phyloP scores from a whole-genome alignment of 768 basidiomycete genomes.

The Russula dissimulans region DNA sequence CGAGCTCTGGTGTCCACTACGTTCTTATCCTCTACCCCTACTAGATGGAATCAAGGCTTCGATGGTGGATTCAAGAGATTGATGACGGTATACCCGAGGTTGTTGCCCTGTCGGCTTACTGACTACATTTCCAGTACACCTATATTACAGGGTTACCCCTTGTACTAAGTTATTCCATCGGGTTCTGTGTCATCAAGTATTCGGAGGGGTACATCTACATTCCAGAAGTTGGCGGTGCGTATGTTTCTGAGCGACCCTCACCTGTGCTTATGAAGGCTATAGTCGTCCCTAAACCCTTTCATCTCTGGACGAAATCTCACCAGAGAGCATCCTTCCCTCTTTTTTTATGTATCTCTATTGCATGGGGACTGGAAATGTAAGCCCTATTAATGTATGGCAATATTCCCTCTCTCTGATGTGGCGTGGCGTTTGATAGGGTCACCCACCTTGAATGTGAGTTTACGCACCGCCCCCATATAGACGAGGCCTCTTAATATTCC shows the following conservation, averaged over 20 bases:
- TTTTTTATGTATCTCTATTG: too few relatives aligned
- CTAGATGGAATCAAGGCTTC: constrained; percentile 59
- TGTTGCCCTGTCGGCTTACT: background rate
- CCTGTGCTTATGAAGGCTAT: background rate
- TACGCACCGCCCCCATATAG: too few relatives aligned
- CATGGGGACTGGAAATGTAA: too few relatives aligned
- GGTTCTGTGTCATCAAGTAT: constrained; percentile 20
- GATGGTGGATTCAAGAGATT: constrained; percentile 42
- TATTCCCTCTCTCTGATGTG: background rate
- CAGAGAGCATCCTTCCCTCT: constrained; percentile 25
- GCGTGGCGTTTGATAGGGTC: constrained; percentile 35
- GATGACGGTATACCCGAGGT: constrained; percentile 52
- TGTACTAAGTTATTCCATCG: constrained; percentile 46
- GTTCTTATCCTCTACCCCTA: background rate
- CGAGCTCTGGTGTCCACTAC: background rate
- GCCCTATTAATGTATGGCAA: too few relatives aligned
- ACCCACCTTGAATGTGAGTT: constrained; percentile 51
- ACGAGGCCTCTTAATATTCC: too few relatives aligned
- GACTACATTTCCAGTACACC: constrained; percentile 43
- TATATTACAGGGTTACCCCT: constrained; percentile 58
- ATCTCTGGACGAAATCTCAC: constrained; percentile 42
- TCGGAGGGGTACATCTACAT: too few relatives aligned
- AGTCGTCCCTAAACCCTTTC: constrained; percentile 61
- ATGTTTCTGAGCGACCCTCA: too few relatives aligned
- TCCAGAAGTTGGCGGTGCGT: too few relatives aligned